Conservation (phyloP, 805 yeast species). For the Lachancea nothofagi region DNA sequence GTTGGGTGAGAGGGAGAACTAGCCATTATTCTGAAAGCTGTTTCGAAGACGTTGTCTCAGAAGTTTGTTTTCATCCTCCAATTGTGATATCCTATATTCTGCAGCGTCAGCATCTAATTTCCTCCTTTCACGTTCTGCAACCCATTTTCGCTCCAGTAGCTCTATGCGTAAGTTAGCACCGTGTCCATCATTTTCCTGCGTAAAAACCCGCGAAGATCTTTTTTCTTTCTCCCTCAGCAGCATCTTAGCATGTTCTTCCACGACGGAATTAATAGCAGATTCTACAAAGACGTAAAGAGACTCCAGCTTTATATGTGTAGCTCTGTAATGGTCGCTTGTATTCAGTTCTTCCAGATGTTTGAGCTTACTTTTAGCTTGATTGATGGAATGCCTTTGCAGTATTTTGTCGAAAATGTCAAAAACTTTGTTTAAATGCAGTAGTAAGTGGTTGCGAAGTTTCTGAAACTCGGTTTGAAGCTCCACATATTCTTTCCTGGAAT, state of each 20-base stretch:
- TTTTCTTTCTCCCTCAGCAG: constrained; percentile 17
- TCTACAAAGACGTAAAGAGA: constrained; percentile 50
- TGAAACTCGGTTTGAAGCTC: constrained; percentile 30
- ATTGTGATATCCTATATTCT: constrained; percentile 42
- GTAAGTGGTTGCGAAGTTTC: constrained; percentile 38
- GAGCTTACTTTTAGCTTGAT: constrained; percentile 52
- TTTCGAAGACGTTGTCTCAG: constrained; percentile 9
- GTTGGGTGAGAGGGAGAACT: background rate
- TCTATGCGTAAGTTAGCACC: constrained; percentile 46
- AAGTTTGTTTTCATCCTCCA: constrained; percentile 48
- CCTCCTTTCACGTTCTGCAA: constrained; percentile 64
- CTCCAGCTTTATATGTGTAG: constrained; percentile 33
- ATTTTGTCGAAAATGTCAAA: constrained; percentile 47
- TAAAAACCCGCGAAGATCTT: constrained; percentile 11
- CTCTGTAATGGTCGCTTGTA: constrained; percentile 22
- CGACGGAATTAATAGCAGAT: constrained; percentile 55
- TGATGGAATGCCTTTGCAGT: constrained; percentile 52
- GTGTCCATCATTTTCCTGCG: constrained; percentile 13
- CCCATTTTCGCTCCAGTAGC: constrained; percentile 60
- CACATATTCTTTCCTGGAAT: constrained; percentile 7
- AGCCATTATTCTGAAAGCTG: background rate
- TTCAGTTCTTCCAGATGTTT: constrained; percentile 32
- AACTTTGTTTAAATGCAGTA: constrained; percentile 45
- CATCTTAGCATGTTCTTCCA: constrained; percentile 45
- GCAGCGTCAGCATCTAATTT: constrained; percentile 56